phyloP scores from a whole-genome alignment of 2,329 filamentous ascomycete species.

The Fusarium neocosmosporiellum region DNA sequence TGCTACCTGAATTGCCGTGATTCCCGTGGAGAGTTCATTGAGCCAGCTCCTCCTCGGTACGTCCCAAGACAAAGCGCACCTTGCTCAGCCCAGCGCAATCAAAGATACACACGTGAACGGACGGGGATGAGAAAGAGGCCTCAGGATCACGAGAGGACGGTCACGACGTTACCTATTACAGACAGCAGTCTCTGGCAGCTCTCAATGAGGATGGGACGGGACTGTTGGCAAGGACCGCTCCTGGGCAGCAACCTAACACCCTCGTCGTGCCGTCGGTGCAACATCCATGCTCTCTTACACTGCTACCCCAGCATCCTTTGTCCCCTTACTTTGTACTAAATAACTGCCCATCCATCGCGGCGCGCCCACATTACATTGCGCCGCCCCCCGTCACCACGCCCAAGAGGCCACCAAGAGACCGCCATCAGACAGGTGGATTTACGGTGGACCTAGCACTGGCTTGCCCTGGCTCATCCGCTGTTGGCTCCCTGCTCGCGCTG shows the following conservation, averaged over 20 bases:
- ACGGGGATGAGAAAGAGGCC: background rate
- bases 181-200: constrained; percentile 15
- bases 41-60: constrained; percentile 4
- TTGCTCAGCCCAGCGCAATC: background rate
- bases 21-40: constrained; percentile 11
- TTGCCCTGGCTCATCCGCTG: constrained; percentile 28
- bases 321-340: constrained; percentile 38
- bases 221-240: background rate
- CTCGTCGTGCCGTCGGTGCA: constrained; percentile 32
- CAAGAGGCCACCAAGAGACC: constrained; percentile 36
- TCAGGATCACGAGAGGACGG: constrained; percentile 2
- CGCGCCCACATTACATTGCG: constrained; percentile 26
- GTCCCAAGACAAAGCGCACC: background rate
- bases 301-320: constrained; percentile 36
- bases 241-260: constrained; percentile 14
- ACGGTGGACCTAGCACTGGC: constrained; percentile 40
- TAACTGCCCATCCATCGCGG: constrained; percentile 35
- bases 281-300: constrained; percentile 37
- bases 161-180: constrained; percentile 6
- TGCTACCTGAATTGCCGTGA: constrained; percentile 25
- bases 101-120: constrained; percentile 1
- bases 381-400: constrained; percentile 27
- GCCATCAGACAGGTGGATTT: constrained; percentile 40
- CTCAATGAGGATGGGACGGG: constrained; percentile 11
- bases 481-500: constrained; percentile 29